Evolutionary conservation across 1,284 basidiomycete genomes (phyloP), one percentile per base, ranked within the genome.

Genomic region (Ustilago cynodontis): DNA sequence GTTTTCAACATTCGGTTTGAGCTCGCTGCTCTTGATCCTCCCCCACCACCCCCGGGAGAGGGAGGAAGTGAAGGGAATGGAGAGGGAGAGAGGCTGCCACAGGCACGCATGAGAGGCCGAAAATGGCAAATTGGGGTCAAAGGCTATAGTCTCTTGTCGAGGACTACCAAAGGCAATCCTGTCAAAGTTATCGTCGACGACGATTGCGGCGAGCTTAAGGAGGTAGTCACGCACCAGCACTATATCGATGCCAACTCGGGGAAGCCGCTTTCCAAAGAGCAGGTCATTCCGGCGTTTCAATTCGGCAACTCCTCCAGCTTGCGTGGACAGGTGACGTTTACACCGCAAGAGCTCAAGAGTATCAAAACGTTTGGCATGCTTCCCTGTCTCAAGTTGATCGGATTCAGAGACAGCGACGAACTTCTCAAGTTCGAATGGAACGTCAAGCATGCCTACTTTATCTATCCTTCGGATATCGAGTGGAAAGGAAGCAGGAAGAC

Each of bases 401-500:
- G 96, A 3, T 99, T 98, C 88, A 94, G 95, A 29, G 73, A 82
- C 51, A 54, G 43, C 16, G 77, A 87, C 4, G 89, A 92, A 66
- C 50, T 71, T 52, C 88, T 98, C 1, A 87, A 87, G 0, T 92
- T 94, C 77, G 92, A 94, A 85, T 93, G 97, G 84, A 96, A 96
- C 77, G 87, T 97, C 80, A 96, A 94, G 83, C 94, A 97, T 86
- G 91, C 94, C 0, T 88, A 91, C 59, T 99, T 99, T 83, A 90
- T 99, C 70, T 94, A 95, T 85, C 97, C 96, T 0, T 92, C 96
- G 78, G 96, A 99, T 85, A 75, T 94, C 92, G 87, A 90, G 37
- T 95, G 92, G 86, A 90, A 92, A 10, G 97, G 97, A 1, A 95
- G 93, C 86, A 96, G 92, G 68, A 90, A 96, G 50, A 93, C 94